Conservation (phyloP, 164 flowering plant species). For the Kingdonia uniflora region DNA sequence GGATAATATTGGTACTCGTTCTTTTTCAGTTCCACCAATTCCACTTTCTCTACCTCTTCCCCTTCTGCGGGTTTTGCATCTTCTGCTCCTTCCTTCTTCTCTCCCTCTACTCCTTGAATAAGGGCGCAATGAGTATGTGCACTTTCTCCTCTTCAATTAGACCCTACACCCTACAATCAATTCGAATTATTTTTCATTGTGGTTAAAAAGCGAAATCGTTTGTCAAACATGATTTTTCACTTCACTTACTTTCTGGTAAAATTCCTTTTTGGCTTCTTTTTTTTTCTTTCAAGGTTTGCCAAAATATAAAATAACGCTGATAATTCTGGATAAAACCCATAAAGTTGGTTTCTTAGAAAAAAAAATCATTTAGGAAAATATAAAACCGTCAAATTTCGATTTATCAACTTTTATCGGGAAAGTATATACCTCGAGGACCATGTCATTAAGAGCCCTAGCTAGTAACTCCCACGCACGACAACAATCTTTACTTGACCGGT, state of each 20-base stretch:
- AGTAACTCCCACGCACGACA: constrained; percentile 31
- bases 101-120: constrained; percentile 13
- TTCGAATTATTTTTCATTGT: not conserved
- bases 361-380: too few species aligned
- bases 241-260: too few species aligned
- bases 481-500: constrained; percentile 25
- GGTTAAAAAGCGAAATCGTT: not conserved
- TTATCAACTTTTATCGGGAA: not conserved
- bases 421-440: constrained; percentile 40
- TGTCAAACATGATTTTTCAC: too few species aligned
- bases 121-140: constrained; percentile 44
- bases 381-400: not conserved
- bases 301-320: too few species aligned
- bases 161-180: constrained; percentile 32
- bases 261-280: too few species aligned
- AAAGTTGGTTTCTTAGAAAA: too few species aligned
- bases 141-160: constrained; percentile 29
- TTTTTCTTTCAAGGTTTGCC: too few species aligned
- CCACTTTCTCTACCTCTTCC: constrained; percentile 13
- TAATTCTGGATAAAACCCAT: too few species aligned
- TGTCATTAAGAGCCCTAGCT: constrained; percentile 29
- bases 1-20: constrained; percentile 21
- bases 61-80: constrained; percentile 5
- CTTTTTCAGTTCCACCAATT: constrained; percentile 22
- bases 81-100: constrained; percentile 16